A percentile compares a stretch with the other conserved stretches of the same genome.
These are phyloP conservation scores for Penicillium freii DNA, from an alignment of 2,329 filamentous ascomycete genomes.

Conservation along the genomic window DNA sequence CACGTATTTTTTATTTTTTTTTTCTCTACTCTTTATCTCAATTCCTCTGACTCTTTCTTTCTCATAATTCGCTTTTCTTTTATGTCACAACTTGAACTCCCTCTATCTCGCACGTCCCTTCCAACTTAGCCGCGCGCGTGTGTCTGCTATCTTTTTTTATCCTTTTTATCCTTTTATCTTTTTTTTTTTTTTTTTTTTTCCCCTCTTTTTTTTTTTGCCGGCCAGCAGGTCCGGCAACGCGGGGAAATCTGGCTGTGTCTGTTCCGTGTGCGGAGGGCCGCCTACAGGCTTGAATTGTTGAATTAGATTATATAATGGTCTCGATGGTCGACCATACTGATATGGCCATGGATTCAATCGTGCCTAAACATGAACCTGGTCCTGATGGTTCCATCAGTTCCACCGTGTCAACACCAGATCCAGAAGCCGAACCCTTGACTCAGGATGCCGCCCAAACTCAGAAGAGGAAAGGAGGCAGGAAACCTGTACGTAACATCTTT, in stretches of 20 bases:
- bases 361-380: constrained; percentile 12
- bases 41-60: constrained; percentile 30
- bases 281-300: constrained; percentile 5
- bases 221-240: not conserved
- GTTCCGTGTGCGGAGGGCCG: constrained; percentile 9
- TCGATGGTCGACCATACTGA: constrained; percentile 47
- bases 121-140: constrained; percentile 43
- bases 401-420: constrained; percentile 48
- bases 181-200: constrained; percentile 4
- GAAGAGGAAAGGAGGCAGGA: constrained; percentile 96
- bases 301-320: constrained; percentile 36
- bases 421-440: constrained; percentile 40
- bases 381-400: constrained; percentile 46
- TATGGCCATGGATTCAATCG: constrained; percentile 35
- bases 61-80: constrained; percentile 39
- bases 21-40: constrained; percentile 31
- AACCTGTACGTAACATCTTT: constrained; percentile 68
- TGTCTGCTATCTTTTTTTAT: constrained; percentile 21
- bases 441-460: constrained; percentile 55
- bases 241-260: constrained; percentile 15
- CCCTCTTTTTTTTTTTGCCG: constrained; percentile 1
- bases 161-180: constrained; percentile 1
- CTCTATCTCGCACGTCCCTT: constrained; percentile 41
- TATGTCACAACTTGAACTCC: constrained; percentile 36
- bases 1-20: constrained; percentile 36